A percentile compares a stretch with the other conserved stretches of the same genome.
These are phyloP conservation scores for Guillardia theta DNA, from an alignment of 78 protist genomes.

Conservation along the genomic window DNA sequence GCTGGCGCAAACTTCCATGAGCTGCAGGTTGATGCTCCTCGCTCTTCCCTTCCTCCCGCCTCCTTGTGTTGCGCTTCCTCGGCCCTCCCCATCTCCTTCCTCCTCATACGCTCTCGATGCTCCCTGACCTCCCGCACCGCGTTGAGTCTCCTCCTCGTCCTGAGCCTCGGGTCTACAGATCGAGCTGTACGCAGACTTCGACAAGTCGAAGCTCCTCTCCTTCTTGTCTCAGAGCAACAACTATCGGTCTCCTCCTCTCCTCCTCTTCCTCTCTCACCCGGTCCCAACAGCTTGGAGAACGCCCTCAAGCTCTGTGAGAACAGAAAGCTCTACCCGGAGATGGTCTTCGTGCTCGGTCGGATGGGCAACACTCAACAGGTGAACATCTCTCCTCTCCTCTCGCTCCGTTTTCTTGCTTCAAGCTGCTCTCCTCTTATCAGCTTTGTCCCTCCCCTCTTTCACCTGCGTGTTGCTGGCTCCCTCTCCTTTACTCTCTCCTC, in stretches of 20 bases:
- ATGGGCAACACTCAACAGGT: background rate
- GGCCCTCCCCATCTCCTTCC: no score
- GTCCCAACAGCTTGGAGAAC: slow-evolving; percentile 67
- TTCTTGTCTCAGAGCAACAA: slow-evolving; percentile 56
- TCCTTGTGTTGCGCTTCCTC: no score
- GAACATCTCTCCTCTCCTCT: background rate
- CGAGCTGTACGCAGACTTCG: slow-evolving; percentile 78
- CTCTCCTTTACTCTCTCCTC: background rate
- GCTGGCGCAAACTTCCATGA: slow-evolving; percentile 72
- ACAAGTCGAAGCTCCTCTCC: slow-evolving; percentile 48
- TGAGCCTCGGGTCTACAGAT: no score
- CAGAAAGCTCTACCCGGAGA: slow-evolving; percentile 68
- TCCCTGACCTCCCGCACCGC: no score
- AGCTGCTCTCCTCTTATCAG: background rate
- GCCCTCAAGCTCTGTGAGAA: slow-evolving; percentile 58
- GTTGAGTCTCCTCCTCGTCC: no score
- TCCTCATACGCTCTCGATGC: no score
- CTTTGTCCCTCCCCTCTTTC: background rate
- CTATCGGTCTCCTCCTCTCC: background rate
- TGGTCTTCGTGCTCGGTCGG: slow-evolving; percentile 69
- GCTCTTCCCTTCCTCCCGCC: background rate
- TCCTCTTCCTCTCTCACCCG: no score
- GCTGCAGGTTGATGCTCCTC: slow-evolving; percentile 4
- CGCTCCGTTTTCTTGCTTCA: background rate
- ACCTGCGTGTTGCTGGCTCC: background rate